Evolutionary conservation across 768 basidiomycete species (phyloP), one percentile per base, ranked within the genome.

Genomic region (Trametes meyenii): DNA sequence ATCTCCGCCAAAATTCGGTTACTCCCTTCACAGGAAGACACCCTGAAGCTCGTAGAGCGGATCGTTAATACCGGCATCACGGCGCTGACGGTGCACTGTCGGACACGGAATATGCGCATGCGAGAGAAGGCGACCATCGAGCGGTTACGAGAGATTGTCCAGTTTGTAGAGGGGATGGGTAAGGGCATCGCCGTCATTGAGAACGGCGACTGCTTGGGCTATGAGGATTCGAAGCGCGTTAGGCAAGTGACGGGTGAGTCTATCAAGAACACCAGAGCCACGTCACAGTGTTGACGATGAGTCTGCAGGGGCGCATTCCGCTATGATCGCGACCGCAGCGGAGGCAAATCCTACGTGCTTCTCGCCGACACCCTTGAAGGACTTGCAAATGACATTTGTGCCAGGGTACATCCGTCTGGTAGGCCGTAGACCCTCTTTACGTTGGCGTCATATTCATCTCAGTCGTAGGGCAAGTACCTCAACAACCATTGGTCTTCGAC

Each of bases 311-410:
- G 94, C 93, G 12, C 85, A 91, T 68, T 95, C 94, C 0, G 88
- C 94, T 42, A 99, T 99, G 97, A 90, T 99, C 42, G 97, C 97
- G 21, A 89, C 95, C 5, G 94, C 89, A 0, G 97, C 96, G 6
- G 97, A 99, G 74, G 76, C 88, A 5, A 99, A 98, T 73, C 93
- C 94, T 0, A 87, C 91, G 0, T 90, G 94, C 67, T 98, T 98
- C 78, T 84, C 85, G 2, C 75, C 82, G 17, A 82, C 71, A 0
- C 90, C 90, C 2, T 77, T 93, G 24, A 71, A 77, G 13, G 90
- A 94, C 66, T 75, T 94, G 1, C 88, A 90, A 63, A 74, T 76
- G 55, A 86, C 82, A 4, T 76, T 97, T 26, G 76, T 92, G 49
- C 89, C 90, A 24, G 74, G 86, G 5, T 91, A 94, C 73, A 67